Evolutionary conservation across 2,329 filamentous ascomycete genomes (phyloP), one percentile per base, ranked within the genome.

Genomic region (Celoporthe dispersa): DNA sequence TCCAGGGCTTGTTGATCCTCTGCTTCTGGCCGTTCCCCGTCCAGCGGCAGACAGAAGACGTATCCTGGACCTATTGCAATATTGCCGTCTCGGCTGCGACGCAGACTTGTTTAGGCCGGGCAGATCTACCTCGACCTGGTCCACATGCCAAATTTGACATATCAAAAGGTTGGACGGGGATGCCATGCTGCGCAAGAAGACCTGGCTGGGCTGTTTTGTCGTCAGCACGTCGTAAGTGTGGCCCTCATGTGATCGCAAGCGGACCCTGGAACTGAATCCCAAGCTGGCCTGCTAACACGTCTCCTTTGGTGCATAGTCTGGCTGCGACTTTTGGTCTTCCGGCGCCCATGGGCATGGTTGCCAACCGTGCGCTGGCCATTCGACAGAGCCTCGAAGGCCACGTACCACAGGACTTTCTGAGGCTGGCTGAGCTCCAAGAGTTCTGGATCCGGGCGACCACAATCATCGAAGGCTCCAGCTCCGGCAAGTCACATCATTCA

Each of bases 221-320:
- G 57, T 60, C 57, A 60, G 57, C 57, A 60, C 57, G 8, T 60
- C 57, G 57, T 60, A 60, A 60, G 57, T 60, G n/a, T n/a, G 8
- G 1, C 16, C 57, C 31, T 37, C 7, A 60, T 14, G 3, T 57
- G 3, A 8, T 37, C 19, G 1, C 19, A 6, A 16, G 2, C 3
- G 3, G 31, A 33, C 0, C 28, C 31, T 16, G 55, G 16, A 12
- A 16, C 16, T 16, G 1, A 0, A 59, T 33, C 31, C 6, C 2
- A 37, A 60, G 31, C 31, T 2, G 33, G 22, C 57, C 31, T 60
- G 57, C 14, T 57, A 2, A 57, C 53, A 31, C 4, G 53, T 8
- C 25, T 14, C 33, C 7, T n/a, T 7, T 48, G 1, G 12, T 14
- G 2, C 12, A 57, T 14, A 60, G 57, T 8, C 33, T 60, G 14